Conservation (phyloP, 2,329 filamentous ascomycete species). For the Hypoxylon rubiginosum region DNA sequence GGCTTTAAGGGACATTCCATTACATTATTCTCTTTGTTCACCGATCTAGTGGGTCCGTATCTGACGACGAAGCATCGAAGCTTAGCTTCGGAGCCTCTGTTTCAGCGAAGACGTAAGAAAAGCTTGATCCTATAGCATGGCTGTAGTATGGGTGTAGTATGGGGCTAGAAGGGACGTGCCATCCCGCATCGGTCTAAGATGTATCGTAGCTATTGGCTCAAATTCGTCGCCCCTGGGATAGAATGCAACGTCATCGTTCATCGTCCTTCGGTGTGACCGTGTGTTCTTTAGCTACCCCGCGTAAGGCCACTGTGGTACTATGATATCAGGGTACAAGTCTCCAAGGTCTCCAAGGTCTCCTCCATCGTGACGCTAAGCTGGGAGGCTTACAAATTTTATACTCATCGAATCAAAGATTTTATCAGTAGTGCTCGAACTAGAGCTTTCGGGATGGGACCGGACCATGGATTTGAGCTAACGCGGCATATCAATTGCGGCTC, state of each 20-base stretch:
- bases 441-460: neutral
- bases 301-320: slow-evolving; percentile 3
- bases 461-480: no score
- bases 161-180: neutral
- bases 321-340: neutral
- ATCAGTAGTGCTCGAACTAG: neutral
- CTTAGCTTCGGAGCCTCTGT: slow-evolving; percentile 30
- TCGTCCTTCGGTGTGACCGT: slow-evolving; percentile 5
- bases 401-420: neutral
- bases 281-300: slow-evolving; percentile 17
- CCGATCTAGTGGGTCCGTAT: slow-evolving; percentile 17
- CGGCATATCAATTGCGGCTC: neutral
- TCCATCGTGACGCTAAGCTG: neutral
- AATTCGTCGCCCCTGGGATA: neutral
- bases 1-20: slow-evolving; percentile 10
- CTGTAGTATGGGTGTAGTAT: neutral
- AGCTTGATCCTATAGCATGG: slow-evolving; percentile 21
- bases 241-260: slow-evolving; percentile 30
- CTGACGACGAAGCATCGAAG: slow-evolving; percentile 7
- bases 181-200: slow-evolving; percentile 12
- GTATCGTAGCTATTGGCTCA: neutral
- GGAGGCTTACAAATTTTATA: neutral
- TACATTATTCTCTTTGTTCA: slow-evolving; percentile 39
- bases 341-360: neutral
- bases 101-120: slow-evolving; percentile 13